A percentile compares a stretch with the other conserved stretches of the same genome.
Evolutionary conservation across 2,329 filamentous ascomycete genomes (phyloP).

Genomic region (Botrytis pseudocinerea): DNA sequence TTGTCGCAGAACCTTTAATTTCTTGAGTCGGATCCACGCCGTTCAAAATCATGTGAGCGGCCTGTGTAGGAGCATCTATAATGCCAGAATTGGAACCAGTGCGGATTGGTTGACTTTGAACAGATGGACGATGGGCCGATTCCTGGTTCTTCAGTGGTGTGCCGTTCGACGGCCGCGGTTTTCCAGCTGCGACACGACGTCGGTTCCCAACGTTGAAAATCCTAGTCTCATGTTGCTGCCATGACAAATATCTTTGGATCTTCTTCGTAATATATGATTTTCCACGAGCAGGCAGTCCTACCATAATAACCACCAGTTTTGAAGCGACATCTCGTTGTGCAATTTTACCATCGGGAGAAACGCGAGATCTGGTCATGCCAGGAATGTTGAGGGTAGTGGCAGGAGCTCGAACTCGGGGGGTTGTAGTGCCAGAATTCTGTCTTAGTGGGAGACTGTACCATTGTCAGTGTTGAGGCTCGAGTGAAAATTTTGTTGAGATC

Average conservation of each 20-base stretch:
- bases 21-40: constrained; percentile 42
- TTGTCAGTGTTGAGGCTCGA: constrained; percentile 6
- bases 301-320: constrained; percentile 98
- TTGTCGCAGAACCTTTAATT: constrained; percentile 26
- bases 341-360: constrained; percentile 93
- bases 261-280: constrained; percentile 99
- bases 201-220: constrained; percentile 98
- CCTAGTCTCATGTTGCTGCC: constrained; percentile 92
- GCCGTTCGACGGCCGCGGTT: constrained; percentile 32
- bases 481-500: constrained; percentile 5
- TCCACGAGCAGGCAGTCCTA: constrained; percentile 88
- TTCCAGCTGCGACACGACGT: constrained; percentile 74
- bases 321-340: constrained; percentile 91
- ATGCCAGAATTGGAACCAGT: constrained; percentile 29
- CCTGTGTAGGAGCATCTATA: constrained; percentile 48
- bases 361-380: constrained; percentile 90
- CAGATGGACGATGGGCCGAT: not conserved
- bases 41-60: constrained; percentile 60
- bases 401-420: constrained; percentile 75
- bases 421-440: constrained; percentile 74
- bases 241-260: constrained; percentile 89
- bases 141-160: constrained; percentile 28
- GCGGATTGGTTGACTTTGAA: constrained; percentile 17
- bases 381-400: constrained; percentile 96
- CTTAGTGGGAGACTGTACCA: constrained; percentile 61